These are phyloP conservation scores for Coniochaeta sp. DNA, from an alignment of 2,329 filamentous ascomycete genomes.

Conservation along the genomic window DNA sequence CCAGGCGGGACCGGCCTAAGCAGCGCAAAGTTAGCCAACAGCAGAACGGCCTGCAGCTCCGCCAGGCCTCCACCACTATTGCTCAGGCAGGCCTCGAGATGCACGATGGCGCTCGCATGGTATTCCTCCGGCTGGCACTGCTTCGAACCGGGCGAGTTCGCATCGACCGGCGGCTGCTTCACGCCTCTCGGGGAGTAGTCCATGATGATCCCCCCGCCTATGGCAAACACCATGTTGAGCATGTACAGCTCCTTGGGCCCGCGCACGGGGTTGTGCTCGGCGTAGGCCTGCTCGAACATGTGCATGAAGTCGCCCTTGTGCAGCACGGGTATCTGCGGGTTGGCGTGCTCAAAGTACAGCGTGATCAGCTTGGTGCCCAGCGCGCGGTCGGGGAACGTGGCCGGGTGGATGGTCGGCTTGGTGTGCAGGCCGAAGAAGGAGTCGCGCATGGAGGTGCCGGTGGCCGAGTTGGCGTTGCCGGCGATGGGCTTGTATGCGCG, in stretches of 20 bases:
- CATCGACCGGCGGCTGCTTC: constrained; percentile 1
- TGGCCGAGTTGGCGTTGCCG: constrained; percentile 34
- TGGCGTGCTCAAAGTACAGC: constrained; percentile 92
- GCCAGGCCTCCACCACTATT: constrained; percentile 84
- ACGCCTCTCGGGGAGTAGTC: constrained; percentile 46
- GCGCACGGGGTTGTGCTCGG: constrained; percentile 55
- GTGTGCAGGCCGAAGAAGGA: constrained; percentile 97
- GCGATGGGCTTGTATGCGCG: constrained; percentile 48
- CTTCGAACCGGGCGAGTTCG: constrained; percentile 21
- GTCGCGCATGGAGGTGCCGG: constrained; percentile 80
- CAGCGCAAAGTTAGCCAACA: constrained; percentile 86
- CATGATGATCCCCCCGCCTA: constrained; percentile 88
- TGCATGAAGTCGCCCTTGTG: constrained; percentile 86
- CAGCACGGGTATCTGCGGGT: constrained; percentile 89
- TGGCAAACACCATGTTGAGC: constrained; percentile 95
- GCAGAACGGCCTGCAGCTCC: constrained; percentile 84
- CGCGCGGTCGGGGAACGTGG: constrained; percentile 72
- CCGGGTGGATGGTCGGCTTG: constrained; percentile 77
- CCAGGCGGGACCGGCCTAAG: constrained; percentile 87
- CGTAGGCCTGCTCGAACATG: constrained; percentile 77
- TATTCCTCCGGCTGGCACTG: constrained; percentile 86
- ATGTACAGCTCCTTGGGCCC: constrained; percentile 82
- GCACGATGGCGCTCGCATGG: constrained; percentile 87
- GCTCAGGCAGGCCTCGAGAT: constrained; percentile 80
- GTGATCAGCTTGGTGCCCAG: constrained; percentile 66